Percentiles rank a stretch among this genome's conserved stretches.
Conservation (phyloP, 1,139 yeast genomes). For the Zygosaccharomyces pseudobailii region DNA sequence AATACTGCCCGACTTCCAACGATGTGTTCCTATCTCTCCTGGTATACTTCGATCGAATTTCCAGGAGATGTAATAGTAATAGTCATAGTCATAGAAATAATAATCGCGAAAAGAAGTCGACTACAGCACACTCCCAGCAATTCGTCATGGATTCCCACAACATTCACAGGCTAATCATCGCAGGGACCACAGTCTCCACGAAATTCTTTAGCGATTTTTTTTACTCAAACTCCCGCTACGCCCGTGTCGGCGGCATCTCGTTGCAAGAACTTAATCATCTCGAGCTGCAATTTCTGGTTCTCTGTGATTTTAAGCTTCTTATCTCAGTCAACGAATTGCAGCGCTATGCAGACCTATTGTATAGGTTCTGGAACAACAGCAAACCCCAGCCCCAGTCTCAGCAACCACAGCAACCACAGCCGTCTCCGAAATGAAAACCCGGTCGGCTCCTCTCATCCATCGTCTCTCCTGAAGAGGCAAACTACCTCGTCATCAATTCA, state of each 20-base stretch:
- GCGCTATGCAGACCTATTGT: conserved; percentile 78
- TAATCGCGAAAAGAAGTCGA: conserved; percentile 5
- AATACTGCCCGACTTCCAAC: conserved; percentile 96
- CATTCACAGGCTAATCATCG: conserved; percentile 86
- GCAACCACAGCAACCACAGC: background rate
- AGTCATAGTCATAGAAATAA: conserved; percentile 17
- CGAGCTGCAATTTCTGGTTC: conserved; percentile 79
- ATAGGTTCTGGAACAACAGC: conserved; percentile 65
- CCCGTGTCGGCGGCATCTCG: conserved; percentile 96
- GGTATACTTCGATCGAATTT: conserved; percentile 92
- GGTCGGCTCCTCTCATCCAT: background rate
- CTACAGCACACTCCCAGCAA: conserved; percentile 40
- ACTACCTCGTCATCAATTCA: background rate
- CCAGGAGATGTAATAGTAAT: conserved; percentile 70
- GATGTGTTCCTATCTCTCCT: conserved; percentile 86
- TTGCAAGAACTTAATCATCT: conserved; percentile 88
- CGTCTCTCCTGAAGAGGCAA: too few relatives aligned
- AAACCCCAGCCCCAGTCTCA: background rate
- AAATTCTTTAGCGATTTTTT: conserved; percentile 94
- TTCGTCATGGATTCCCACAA: conserved; percentile 96
- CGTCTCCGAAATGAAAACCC: background rate
- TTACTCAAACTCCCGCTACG: conserved; percentile 92
- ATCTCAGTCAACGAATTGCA: conserved; percentile 88
- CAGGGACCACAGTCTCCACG: conserved; percentile 95
- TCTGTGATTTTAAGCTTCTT: conserved; percentile 82